These are phyloP conservation scores for Yamadazyma tumulicola DNA, from an alignment of 805 yeast genomes.

Conservation along the genomic window DNA sequence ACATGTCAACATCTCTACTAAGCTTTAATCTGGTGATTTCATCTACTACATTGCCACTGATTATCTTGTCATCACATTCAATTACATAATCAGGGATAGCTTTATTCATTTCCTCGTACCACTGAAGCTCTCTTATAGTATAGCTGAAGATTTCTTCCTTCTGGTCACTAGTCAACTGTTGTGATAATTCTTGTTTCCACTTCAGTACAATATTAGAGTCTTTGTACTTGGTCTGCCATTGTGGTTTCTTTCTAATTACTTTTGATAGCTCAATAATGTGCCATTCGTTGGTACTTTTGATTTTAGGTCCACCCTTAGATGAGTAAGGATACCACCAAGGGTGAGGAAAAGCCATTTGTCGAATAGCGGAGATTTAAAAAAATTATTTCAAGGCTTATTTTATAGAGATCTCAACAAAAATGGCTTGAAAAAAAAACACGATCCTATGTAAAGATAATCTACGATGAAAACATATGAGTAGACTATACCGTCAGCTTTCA, in stretches of 20 bases:
- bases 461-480: too few relatives aligned
- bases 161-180: conserved; percentile 11
- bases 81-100: conserved; percentile 12
- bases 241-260: conserved; percentile 15
- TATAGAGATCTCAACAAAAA: too few relatives aligned
- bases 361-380: too few relatives aligned
- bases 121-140: conserved; percentile 26
- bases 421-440: too few relatives aligned
- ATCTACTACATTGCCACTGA: conserved; percentile 18
- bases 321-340: conserved; percentile 7
- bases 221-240: conserved; percentile 19
- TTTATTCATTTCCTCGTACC: conserved; percentile 17
- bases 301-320: conserved; percentile 10
- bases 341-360: too few relatives aligned
- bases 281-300: conserved; percentile 15
- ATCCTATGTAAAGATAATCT: too few relatives aligned
- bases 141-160: conserved; percentile 19
- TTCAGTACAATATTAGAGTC: conserved; percentile 13
- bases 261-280: conserved; percentile 14
- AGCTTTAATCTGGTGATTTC: conserved; percentile 11
- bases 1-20: conserved; percentile 10
- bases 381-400: too few relatives aligned
- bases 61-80: conserved; percentile 19
- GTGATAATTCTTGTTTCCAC: conserved; percentile 18
- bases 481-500: too few relatives aligned